A percentile compares a stretch with the other conserved stretches of the same genome.
These are phyloP conservation scores for Bryoglossum gracile DNA, from an alignment of 495 filamentous ascomycete species.

Conservation along the genomic window DNA sequence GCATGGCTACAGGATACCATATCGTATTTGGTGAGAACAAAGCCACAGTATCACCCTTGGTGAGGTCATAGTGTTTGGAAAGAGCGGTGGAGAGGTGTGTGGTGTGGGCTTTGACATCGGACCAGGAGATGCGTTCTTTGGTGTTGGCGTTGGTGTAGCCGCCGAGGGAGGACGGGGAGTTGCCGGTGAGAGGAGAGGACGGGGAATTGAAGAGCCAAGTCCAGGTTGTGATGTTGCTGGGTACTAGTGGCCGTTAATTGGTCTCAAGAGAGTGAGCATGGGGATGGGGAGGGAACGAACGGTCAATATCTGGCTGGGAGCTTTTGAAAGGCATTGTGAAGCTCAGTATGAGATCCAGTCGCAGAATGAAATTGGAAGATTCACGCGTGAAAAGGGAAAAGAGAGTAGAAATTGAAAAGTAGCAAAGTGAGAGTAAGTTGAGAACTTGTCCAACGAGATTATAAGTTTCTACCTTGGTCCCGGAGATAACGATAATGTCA, in stretches of 20 bases:
- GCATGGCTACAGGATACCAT: constrained; percentile 60
- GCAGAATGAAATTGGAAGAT: background rate
- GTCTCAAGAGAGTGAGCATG: background rate
- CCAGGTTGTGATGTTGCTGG: constrained; percentile 47
- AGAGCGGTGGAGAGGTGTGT: constrained; percentile 51
- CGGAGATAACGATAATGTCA: no score
- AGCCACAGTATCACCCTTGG: constrained; percentile 67
- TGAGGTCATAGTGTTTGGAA: constrained; percentile 63
- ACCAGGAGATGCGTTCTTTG: constrained; percentile 46
- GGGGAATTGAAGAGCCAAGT: constrained; percentile 52
- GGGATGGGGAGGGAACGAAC: constrained; percentile 1
- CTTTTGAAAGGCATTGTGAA: constrained; percentile 21
- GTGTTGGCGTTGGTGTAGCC: constrained; percentile 51
- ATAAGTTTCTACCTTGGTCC: no score
- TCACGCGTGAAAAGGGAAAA: background rate
- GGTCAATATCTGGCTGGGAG: constrained; percentile 16
- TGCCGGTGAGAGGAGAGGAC: constrained; percentile 35
- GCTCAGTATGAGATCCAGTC: background rate
- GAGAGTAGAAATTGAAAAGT: background rate
- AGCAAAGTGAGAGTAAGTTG: no score
- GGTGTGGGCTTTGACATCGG: constrained; percentile 41
- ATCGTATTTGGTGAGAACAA: constrained; percentile 67
- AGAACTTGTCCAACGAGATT: no score
- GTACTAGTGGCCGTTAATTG: constrained; percentile 32
- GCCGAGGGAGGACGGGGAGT: constrained; percentile 31